A percentile compares a stretch with the other conserved stretches of the same genome.
These are phyloP conservation scores for Talaromyces sp. DNA, from an alignment of 2,329 filamentous ascomycete genomes.

Conservation along the genomic window DNA sequence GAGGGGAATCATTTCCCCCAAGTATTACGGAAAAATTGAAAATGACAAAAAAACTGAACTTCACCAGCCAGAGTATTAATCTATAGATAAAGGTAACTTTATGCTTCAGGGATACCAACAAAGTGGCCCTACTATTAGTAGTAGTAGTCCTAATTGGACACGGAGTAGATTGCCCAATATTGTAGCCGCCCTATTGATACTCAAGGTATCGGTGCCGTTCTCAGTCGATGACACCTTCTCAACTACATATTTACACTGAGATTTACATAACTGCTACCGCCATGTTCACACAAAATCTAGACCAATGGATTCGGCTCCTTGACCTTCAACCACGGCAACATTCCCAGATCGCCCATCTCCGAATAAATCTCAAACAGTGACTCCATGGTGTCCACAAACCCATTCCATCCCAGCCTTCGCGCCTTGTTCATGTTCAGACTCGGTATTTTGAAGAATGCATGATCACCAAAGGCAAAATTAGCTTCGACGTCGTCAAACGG, in stretches of 20 bases:
- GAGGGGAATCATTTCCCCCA: too few relatives aligned
- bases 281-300: neutral
- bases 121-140: too few relatives aligned
- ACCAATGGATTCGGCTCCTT: slow-evolving; percentile 15
- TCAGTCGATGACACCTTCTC: neutral
- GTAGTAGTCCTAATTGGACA: too few relatives aligned
- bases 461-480: slow-evolving; percentile 18
- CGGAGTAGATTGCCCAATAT: too few relatives aligned
- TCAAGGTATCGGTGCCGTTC: neutral
- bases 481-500: slow-evolving; percentile 18
- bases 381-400: slow-evolving; percentile 21
- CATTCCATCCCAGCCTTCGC: slow-evolving; percentile 18
- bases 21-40: too few relatives aligned
- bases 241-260: too few relatives aligned
- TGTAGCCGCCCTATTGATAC: too few relatives aligned
- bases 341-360: slow-evolving; percentile 17
- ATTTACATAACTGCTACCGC: neutral
- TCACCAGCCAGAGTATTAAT: slow-evolving; percentile 7
- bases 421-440: slow-evolving; percentile 18
- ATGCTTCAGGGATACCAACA: too few relatives aligned
- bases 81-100: too few relatives aligned
- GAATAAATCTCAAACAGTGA: slow-evolving; percentile 18
- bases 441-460: slow-evolving; percentile 12
- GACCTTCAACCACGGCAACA: slow-evolving; percentile 19
- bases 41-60: neutral